These are phyloP conservation scores for Metarhizium rileyi DNA, from an alignment of 2,329 filamentous ascomycete genomes.

Conservation along the genomic window DNA sequence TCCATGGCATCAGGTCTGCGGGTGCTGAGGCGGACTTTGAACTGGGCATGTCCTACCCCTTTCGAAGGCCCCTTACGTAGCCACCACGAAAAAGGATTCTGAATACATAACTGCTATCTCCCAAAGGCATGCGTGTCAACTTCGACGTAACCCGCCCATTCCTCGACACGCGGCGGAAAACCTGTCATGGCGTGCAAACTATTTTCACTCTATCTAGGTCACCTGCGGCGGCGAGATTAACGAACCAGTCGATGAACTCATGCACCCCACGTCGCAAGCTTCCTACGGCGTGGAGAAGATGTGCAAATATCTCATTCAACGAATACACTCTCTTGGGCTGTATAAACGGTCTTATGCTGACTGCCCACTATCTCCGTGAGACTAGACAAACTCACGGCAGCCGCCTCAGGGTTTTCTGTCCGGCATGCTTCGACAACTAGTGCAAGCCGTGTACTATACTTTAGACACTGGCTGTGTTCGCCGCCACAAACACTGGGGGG, in stretches of 20 bases:
- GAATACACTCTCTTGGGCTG: constrained; percentile 35
- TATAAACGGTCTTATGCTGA: constrained; percentile 44
- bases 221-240: constrained; percentile 44
- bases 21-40: constrained; percentile 49
- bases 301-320: constrained; percentile 32
- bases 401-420: constrained; percentile 47
- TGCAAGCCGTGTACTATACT: constrained; percentile 34
- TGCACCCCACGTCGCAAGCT: constrained; percentile 41
- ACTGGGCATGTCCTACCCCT: constrained; percentile 13
- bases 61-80: not conserved
- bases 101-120: not conserved
- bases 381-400: constrained; percentile 46
- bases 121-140: constrained; percentile 40
- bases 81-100: not conserved
- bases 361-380: constrained; percentile 51
- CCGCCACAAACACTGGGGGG: constrained; percentile 35
- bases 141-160: constrained; percentile 43
- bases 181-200: constrained; percentile 38
- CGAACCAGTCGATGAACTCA: constrained; percentile 32
- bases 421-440: constrained; percentile 48
- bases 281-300: constrained; percentile 52
- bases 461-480: constrained; percentile 39
- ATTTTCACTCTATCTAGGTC: constrained; percentile 50
- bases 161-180: constrained; percentile 37
- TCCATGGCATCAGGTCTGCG: constrained; percentile 55